These are phyloP conservation scores for Xylaria sp. DNA, from an alignment of 2,329 filamentous ascomycete genomes.

Conservation along the genomic window DNA sequence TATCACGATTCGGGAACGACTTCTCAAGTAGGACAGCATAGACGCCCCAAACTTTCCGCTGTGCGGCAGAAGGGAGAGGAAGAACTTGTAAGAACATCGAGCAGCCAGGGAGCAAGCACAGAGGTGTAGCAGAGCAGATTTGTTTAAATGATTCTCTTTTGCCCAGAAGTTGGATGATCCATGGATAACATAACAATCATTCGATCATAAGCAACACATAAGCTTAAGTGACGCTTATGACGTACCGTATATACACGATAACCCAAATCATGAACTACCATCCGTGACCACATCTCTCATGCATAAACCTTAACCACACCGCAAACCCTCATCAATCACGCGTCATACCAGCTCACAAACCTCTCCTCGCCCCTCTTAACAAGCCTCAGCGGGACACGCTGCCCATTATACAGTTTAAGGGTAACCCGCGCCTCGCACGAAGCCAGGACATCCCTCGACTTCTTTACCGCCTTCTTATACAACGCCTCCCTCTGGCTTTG, in stretches of 20 bases:
- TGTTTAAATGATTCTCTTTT: no score
- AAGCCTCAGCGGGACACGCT: conserved; percentile 72
- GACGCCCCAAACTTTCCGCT: no score
- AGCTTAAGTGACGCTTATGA: conserved; percentile 7
- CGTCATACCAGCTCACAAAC: conserved; percentile 60
- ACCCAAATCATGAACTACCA: background rate
- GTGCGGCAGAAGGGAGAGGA: no score
- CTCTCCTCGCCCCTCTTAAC: conserved; percentile 76
- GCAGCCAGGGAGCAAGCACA: no score
- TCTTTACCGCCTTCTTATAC: conserved; percentile 69
- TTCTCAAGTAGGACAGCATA: no score
- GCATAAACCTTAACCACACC: background rate
- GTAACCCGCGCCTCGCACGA: conserved; percentile 72
- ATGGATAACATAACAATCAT: background rate
- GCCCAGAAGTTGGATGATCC: no score
- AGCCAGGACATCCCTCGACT: conserved; percentile 63
- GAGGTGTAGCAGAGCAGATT: no score
- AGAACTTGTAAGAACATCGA: no score
- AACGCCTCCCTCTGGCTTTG: conserved; percentile 58
- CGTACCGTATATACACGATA: conserved; percentile 4
- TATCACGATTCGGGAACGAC: no score
- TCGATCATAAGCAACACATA: background rate
- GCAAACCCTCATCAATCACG: conserved; percentile 12
- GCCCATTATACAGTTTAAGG: conserved; percentile 71
- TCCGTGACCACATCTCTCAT: background rate